phyloP scores from a whole-genome alignment of 1,284 basidiomycete species.

The Irpex sp. region DNA sequence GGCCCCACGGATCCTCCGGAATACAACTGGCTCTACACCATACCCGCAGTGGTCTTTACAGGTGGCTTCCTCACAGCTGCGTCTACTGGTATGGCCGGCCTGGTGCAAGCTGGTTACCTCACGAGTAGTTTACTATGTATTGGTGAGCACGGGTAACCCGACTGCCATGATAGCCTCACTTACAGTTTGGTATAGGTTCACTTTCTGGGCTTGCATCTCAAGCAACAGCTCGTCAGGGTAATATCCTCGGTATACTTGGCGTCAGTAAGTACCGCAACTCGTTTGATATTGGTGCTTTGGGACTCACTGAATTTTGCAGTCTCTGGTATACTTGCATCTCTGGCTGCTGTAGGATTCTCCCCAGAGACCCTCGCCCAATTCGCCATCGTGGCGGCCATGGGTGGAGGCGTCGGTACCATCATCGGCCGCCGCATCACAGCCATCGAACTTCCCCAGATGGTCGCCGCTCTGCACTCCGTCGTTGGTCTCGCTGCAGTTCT shows the following conservation, averaged over 20 bases:
- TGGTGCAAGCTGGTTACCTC: conserved; percentile 81
- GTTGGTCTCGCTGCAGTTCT: conserved; percentile 83
- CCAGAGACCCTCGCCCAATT: conserved; percentile 72
- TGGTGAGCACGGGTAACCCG: conserved; percentile 35
- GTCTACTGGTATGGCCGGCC: conserved; percentile 76
- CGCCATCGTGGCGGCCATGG: conserved; percentile 66
- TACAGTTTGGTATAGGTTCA: conserved; percentile 41
- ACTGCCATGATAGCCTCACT: not conserved
- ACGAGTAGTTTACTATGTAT: conserved; percentile 80
- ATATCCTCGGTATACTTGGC: conserved; percentile 77
- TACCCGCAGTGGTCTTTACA: conserved; percentile 75
- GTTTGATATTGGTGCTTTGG: not conserved
- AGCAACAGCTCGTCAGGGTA: conserved; percentile 75
- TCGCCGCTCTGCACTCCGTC: conserved; percentile 70
- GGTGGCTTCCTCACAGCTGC: conserved; percentile 77
- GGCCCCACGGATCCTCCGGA: conserved; percentile 80
- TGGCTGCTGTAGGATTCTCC: conserved; percentile 77
- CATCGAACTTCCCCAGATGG: conserved; percentile 81
- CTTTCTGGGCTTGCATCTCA: conserved; percentile 72
- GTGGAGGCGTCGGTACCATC: conserved; percentile 60
- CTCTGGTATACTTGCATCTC: conserved; percentile 73
- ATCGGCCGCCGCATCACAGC: conserved; percentile 79
- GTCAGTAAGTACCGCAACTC: conserved; percentile 33
- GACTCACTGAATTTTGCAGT: conserved; percentile 15
- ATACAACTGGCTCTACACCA: conserved; percentile 74